Evolutionary conservation across 306 rosid genomes (phyloP), one percentile per base, ranked within the genome.

Genomic region (Bauhinia variegata): DNA sequence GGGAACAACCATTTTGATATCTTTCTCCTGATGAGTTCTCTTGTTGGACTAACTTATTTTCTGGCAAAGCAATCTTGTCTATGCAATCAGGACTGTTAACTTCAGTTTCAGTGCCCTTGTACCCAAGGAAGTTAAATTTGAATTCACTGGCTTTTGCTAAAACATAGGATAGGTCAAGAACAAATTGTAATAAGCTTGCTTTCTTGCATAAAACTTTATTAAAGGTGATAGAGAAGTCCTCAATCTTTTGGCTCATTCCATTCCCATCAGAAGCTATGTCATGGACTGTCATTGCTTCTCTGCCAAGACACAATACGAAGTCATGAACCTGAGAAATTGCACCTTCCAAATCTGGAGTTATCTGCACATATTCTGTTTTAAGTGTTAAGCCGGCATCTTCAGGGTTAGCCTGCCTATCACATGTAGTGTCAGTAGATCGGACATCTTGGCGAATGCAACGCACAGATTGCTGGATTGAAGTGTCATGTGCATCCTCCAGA

Each of bases 51-150:
- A 76, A 75, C 82, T 84, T 93, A 58, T 90, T 87, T 79, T 93
- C 96, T 4, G 96, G 96, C 75, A 95, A 75, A 39, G 87, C 99
- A 65, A 95, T 86, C 84, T 95, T 95, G 83, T 95, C 99, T 57
- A 95, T 95, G 79, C 97, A 95, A 82, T 93, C 96, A 36, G 96
- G 92, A 82, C 95, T 85, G 71, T 37, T 86, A 19, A 76, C 57
- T 80, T 88, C 99, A 4, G 79, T 80, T 76, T 82, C 92, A 52
- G 75, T 52, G 63, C 80, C 83, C 79, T 83, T 87, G 85, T 84
- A 88, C 16, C 88, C 90, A 64, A 85, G 82, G 74, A 83, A 87
- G 60, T 79, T 77, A 68, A 85, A 86, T 79, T 86, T 86, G 74
- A 95, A 88, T 13, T 80, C 95, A 55, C 91, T 77, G 59, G 91